A percentile compares a stretch with the other conserved stretches of the same genome.
Evolutionary conservation across 2,329 filamentous ascomycete genomes (phyloP).

Genomic region (Penicillium concentricum): DNA sequence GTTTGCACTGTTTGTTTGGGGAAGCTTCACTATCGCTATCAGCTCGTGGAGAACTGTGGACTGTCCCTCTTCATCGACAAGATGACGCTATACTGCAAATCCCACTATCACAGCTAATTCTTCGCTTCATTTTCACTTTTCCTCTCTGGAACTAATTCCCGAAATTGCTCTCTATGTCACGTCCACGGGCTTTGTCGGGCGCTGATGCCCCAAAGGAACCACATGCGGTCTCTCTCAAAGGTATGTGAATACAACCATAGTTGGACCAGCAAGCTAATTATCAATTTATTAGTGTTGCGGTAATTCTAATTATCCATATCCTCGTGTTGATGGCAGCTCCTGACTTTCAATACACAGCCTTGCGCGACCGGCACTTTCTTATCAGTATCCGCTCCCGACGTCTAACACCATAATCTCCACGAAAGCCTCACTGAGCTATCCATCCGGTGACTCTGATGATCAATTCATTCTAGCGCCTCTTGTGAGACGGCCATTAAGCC

Average conservation of each 20-base stretch:
- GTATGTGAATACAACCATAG: constrained; percentile 28
- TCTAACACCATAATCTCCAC: constrained; percentile 52
- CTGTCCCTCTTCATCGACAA: constrained; percentile 8
- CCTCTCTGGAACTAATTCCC: neutral
- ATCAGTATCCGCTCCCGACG: constrained; percentile 45
- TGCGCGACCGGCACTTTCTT: constrained; percentile 62
- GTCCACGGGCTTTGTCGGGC: constrained; percentile 42
- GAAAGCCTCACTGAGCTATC: constrained; percentile 74
- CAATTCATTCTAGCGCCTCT: constrained; percentile 59
- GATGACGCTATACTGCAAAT: constrained; percentile 12
- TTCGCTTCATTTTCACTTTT: neutral
- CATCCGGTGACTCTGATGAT: constrained; percentile 49
- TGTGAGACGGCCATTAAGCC: constrained; percentile 28
- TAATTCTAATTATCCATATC: constrained; percentile 22
- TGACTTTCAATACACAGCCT: constrained; percentile 55
- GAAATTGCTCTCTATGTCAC: constrained; percentile 37
- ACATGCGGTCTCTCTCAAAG: constrained; percentile 76
- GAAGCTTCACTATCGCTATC: constrained; percentile 25
- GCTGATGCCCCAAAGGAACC: constrained; percentile 63
- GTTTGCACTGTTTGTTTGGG: constrained; percentile 28
- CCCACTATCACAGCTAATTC: neutral
- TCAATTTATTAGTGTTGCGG: constrained; percentile 37
- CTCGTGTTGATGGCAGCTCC: neutral
- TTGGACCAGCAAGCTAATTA: neutral
- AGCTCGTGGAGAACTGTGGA: constrained; percentile 6